phyloP scores from a whole-genome alignment of 73 alveolate genomes.

The Durusdinium trenchii region DNA sequence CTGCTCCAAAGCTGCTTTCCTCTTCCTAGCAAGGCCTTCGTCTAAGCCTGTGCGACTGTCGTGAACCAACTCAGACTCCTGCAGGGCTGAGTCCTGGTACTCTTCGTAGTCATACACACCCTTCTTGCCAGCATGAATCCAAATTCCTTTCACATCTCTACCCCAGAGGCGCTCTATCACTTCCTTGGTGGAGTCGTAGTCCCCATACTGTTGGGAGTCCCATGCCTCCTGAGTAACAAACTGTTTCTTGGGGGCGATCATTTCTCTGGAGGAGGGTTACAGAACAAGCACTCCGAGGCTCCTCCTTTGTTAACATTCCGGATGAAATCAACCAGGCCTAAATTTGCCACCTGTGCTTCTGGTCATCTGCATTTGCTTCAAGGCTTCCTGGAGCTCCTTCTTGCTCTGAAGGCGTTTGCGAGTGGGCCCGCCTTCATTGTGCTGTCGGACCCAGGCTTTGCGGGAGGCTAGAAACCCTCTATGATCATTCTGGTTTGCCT shows the following conservation, averaged over 20 bases:
- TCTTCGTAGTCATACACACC: constrained; percentile 38
- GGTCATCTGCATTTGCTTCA: background rate
- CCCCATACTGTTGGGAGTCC: background rate
- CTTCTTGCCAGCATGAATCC: background rate
- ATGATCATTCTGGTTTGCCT: background rate
- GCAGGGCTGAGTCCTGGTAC: constrained; percentile 9
- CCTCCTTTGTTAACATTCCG: too few relatives aligned
- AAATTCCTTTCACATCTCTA: background rate
- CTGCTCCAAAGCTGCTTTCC: constrained; percentile 17
- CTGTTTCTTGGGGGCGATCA: background rate
- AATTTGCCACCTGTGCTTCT: background rate
- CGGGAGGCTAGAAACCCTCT: background rate
- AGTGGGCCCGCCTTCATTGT: background rate
- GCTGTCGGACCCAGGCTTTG: background rate
- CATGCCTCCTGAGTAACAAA: background rate
- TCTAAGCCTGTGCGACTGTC: background rate
- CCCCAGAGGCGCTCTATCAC: constrained; percentile 7
- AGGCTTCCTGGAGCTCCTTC: background rate
- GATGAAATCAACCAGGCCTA: too few relatives aligned
- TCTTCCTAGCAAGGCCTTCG: background rate
- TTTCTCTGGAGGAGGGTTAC: too few relatives aligned
- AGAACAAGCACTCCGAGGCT: too few relatives aligned
- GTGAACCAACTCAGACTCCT: background rate
- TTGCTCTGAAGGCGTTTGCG: background rate
- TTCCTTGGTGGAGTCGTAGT: background rate